phyloP scores from a whole-genome alignment of 2,329 filamentous ascomycete genomes.

The Hymenoscyphus albidus region DNA sequence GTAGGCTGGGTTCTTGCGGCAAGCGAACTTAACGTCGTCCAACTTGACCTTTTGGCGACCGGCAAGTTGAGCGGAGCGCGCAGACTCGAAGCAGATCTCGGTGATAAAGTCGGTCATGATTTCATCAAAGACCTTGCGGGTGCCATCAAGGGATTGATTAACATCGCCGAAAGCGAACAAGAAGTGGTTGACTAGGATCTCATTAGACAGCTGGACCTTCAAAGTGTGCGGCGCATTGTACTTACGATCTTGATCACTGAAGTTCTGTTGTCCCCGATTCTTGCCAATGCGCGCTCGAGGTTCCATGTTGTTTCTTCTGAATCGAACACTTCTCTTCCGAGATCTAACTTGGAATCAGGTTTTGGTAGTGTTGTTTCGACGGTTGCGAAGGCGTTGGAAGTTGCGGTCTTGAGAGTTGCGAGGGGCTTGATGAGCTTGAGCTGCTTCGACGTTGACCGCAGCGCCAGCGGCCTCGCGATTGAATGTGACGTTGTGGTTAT shows the following conservation, averaged over 20 bases:
- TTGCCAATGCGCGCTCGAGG: constrained; percentile 72
- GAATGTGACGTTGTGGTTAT: not conserved
- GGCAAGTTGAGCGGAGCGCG: constrained; percentile 77
- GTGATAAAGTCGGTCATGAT: constrained; percentile 96
- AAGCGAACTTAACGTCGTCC: constrained; percentile 94
- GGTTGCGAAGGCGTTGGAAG: not conserved
- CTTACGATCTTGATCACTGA: constrained; percentile 67
- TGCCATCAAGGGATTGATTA: constrained; percentile 73
- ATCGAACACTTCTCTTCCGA: not conserved
- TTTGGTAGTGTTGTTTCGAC: not conserved
- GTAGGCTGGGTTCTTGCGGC: constrained; percentile 79
- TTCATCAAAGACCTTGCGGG: constrained; percentile 84
- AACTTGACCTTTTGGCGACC: constrained; percentile 96
- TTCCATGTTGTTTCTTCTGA: constrained; percentile 52
- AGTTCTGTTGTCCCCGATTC: constrained; percentile 81
- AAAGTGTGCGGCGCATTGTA: constrained; percentile 16
- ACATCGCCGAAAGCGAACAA: constrained; percentile 80
- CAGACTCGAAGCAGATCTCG: constrained; percentile 86
- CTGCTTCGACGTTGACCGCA: not conserved
- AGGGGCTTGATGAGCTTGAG: not conserved
- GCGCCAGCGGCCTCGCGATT: not conserved
- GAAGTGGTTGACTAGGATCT: constrained; percentile 60
- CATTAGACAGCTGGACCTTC: constrained; percentile 6
- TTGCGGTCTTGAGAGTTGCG: not conserved
- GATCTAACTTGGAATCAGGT: not conserved